Base-by-base conservation (phyloP, 2,329 filamentous ascomycete genomes). In the Dothiorella sarmentorum region DNA sequence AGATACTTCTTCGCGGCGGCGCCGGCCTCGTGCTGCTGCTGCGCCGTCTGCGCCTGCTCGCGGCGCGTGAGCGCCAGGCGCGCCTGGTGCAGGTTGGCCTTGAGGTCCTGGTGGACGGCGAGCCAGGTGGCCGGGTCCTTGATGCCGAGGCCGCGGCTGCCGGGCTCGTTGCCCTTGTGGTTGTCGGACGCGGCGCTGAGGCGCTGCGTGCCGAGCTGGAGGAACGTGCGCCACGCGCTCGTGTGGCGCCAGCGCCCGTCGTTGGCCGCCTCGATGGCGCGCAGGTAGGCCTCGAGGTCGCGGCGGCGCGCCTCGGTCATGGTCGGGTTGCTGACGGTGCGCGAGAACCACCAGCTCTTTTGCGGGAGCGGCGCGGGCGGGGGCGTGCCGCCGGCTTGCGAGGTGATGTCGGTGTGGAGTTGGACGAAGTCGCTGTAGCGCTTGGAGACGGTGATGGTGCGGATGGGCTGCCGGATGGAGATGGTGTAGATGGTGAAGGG, bases 331-430 rank as follows among this genome's bases (percentile, higher is more conserved):
- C 80, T 83, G 55, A 89, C 79, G 24, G 58, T 60, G 61, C 71
- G 67, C 15, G 86, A 84, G 68, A 93, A 83, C 89, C 89, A 94
- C 89, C 89, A 94, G 45, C 86, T 85, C 70, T 94, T 94, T 13
- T 76, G 76, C 1, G 90, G 90, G 2, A 93, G 78, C 0, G 87
- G 76, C 1, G 78, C 77, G 0, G 90, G 90, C 13, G 88, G 88
- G 7, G 90, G 89, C 18, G 87, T 72, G 20, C 77, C 69, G 65
- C 85, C 85, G 59, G 86, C 82, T 51, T 84, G 77, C 38, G 80
- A 75, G 18, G 79, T 78, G 7, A 95, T 80, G 3, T 81, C 74
- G 27, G 77, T 72, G 74, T 94, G 84, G 15, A 95, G 84, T 45
- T 79, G 71, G 58, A 78, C 77, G 69, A 94, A 94, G 70, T 94